Base-by-base conservation (phyloP, 2,329 filamentous ascomycete genomes). In the Akanthomyces dipterigenus region DNA sequence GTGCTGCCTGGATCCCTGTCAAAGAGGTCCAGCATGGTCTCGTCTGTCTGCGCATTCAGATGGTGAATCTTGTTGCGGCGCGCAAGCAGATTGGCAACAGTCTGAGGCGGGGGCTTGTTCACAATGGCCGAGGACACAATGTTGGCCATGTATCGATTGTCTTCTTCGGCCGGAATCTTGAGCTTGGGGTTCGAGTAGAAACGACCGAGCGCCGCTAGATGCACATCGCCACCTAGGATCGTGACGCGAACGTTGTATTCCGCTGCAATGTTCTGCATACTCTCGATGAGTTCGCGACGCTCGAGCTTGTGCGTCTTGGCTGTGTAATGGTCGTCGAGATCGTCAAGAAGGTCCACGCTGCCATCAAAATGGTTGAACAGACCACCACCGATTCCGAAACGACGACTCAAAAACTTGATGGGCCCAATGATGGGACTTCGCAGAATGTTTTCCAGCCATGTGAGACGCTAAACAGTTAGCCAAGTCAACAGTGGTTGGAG, bases 361-460 rank as follows among this genome's bases (percentile, higher is more conserved):
- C 93, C 93, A 68, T 97, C 93, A 67, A 98, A 97, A 61, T 91
- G 84, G 74, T 98, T 98, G 80, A 98, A 96, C 49, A 97, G 80
- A 57, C 87, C 86, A 54, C 92, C 93, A 5, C 89, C 85, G 49
- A 96, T 76, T 61, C 93, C 93, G 66, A 98, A 96, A 28, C 93
- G 86, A 72, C 93, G 90, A 78, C 96, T 95, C 68, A 97, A 73
- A 64, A 98, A 88, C 70, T 92, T 93, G 70, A 97, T 86, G 0
- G 93, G 92, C 0, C 89, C 92, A 70, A 97, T 93, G 26, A 97
- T 67, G 0, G 93, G 93, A 63, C 91, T 96, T 18, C 84, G 83
- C 67, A 98, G 84, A 62, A 97, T 89, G 70, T 96, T 97, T 72
- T 98, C 93, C 5, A 97, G 81, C 93, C 93, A 97, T n/a, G 93